These are phyloP conservation scores for Dovyalis caffra DNA, from an alignment of 345 rosid genomes.

Conservation along the genomic window DNA sequence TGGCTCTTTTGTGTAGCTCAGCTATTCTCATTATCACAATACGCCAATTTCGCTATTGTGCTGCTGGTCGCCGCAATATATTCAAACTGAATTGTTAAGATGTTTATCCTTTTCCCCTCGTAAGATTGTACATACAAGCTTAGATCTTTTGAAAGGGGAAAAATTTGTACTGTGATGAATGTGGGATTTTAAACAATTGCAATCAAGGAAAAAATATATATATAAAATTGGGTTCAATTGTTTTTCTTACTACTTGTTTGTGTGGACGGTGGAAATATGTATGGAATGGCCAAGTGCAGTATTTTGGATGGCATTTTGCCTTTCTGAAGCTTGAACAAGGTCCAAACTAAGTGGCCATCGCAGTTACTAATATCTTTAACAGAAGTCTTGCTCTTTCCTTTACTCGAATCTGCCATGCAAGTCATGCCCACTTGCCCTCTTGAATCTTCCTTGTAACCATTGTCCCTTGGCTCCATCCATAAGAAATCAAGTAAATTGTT, in stretches of 20 bases:
- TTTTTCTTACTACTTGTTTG: neutral
- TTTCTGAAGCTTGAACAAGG: too few relatives aligned
- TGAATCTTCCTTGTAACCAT: too few relatives aligned
- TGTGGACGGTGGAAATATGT: neutral
- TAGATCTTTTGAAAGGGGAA: neutral
- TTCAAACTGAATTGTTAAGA: neutral
- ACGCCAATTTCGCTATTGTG: neutral
- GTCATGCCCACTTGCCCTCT: too few relatives aligned
- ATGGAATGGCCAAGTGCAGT: too few relatives aligned
- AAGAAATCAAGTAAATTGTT: too few relatives aligned
- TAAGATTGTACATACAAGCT: neutral
- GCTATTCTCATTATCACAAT: neutral
- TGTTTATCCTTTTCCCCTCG: neutral
- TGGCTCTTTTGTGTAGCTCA: slow-evolving; percentile 18
- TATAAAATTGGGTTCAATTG: neutral
- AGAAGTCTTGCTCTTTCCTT: too few relatives aligned
- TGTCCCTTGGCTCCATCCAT: too few relatives aligned
- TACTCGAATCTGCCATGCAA: too few relatives aligned
- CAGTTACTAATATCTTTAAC: too few relatives aligned
- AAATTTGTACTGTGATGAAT: neutral
- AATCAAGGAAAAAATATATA: neutral
- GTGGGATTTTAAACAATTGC: neutral
- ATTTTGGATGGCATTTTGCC: too few relatives aligned
- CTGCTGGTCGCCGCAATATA: neutral
- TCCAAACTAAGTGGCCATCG: too few relatives aligned